Evolutionary conservation across 2,329 filamentous ascomycete genomes (phyloP).

Genomic region (Fusarium mundagurra): DNA sequence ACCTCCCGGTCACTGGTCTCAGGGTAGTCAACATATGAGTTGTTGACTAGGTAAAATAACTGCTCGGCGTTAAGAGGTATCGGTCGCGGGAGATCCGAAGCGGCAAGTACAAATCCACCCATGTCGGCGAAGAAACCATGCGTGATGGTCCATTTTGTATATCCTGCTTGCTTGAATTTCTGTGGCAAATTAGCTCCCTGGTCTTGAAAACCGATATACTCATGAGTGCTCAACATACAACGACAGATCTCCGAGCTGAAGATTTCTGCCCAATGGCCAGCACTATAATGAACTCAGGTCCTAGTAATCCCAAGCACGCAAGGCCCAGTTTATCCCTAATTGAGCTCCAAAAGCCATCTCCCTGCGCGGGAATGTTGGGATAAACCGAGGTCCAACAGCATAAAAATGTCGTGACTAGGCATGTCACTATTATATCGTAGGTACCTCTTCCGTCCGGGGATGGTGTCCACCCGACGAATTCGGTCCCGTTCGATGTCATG

Average conservation of each 20-base stretch:
- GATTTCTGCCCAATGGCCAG: conserved; percentile 18
- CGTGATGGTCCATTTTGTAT: conserved; percentile 1
- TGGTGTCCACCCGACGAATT: conserved; percentile 12
- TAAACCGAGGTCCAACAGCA: conserved; percentile 26
- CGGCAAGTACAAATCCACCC: conserved; percentile 11
- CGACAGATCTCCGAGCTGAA: conserved; percentile 13
- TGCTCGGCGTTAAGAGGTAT: conserved; percentile 23
- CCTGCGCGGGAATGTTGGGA: conserved; percentile 2
- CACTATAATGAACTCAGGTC: conserved; percentile 13
- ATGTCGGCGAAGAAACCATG: conserved; percentile 27
- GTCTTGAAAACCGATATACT: accelerated
- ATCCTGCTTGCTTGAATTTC: conserved; percentile 4
- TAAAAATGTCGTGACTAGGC: conserved; percentile 11
- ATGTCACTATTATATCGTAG: conserved; percentile 19
- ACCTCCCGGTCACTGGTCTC: not conserved
- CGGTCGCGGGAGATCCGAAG: accelerated
- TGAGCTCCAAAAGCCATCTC: not conserved
- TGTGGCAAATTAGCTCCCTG: not conserved
- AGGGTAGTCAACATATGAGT: not conserved
- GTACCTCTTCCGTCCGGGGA: conserved; percentile 20
- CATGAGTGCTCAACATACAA: not conserved
- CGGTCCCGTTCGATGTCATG: conserved; percentile 1
- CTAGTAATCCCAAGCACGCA: conserved; percentile 12
- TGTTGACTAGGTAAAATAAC: conserved; percentile 9
- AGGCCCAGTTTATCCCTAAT: conserved; percentile 15